Percentiles rank a stretch among this genome's conserved stretches.
Conservation (phyloP, 495 filamentous ascomycete genomes). For the Xylaria nigripes region DNA sequence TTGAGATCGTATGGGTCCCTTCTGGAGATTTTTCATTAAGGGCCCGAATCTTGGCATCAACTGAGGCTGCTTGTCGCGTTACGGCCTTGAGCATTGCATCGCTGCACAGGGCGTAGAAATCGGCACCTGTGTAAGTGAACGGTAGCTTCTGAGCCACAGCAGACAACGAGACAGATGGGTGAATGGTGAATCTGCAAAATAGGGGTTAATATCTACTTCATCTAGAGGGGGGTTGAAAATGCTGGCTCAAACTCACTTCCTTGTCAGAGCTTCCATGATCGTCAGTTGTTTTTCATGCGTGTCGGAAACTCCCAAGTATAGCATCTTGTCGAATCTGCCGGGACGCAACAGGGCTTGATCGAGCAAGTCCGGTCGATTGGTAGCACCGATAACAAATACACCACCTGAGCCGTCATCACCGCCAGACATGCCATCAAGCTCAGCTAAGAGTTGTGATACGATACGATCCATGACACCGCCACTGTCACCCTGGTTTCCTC, state of each 20-base stretch:
- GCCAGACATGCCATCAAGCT: conserved; percentile 95
- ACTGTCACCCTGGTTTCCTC: conserved; percentile 95
- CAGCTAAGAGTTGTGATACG: conserved; percentile 88
- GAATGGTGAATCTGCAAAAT: conserved; percentile 63
- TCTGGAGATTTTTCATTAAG: conserved; percentile 43
- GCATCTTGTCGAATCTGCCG: conserved; percentile 97
- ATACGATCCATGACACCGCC: conserved; percentile 99
- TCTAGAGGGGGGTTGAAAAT: neutral
- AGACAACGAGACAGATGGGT: conserved; percentile 64
- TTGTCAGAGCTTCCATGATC: conserved; percentile 86
- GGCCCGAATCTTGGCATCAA: conserved; percentile 73
- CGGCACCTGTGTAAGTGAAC: conserved; percentile 94
- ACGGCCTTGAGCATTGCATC: conserved; percentile 99
- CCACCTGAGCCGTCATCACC: conserved; percentile 74
- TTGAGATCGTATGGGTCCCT: conserved; percentile 46
- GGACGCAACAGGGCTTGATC: conserved; percentile 87
- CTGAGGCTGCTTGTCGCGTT: conserved; percentile 74
- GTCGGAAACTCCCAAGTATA: conserved; percentile 91
- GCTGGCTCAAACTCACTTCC: conserved; percentile 56
- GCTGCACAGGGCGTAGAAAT: conserved; percentile 92
- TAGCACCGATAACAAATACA: conserved; percentile 96
- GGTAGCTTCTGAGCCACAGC: conserved; percentile 70
- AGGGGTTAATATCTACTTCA: conserved; percentile 6
- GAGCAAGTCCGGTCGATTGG: conserved; percentile 87
- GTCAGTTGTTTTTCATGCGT: conserved; percentile 94